A percentile compares a stretch with the other conserved stretches of the same genome.
Conservation (phyloP, 768 basidiomycete species). For the Xerocomus spinulosus region DNA sequence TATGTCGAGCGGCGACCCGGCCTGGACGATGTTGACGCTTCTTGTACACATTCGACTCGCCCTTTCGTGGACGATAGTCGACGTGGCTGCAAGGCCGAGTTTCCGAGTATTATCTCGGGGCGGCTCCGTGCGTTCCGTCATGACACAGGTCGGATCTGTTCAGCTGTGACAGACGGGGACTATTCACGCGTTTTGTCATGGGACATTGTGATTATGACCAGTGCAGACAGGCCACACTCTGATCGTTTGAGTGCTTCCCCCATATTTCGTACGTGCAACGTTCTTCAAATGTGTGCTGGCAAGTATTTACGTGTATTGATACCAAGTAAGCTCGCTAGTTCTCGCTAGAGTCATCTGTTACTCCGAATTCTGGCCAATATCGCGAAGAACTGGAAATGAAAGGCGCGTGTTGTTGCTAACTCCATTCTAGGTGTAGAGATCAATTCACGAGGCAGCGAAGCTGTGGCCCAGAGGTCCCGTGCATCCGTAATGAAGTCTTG, state of each 20-base stretch:
- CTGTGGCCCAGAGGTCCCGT: constrained; percentile 6
- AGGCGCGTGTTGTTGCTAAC: not conserved
- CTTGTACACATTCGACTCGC: too few relatives aligned
- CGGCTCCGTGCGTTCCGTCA: not conserved
- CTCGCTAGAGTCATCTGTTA: constrained; percentile 1
- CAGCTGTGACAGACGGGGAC: too few relatives aligned
- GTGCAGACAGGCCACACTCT: not conserved
- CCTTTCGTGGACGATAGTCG: too few relatives aligned
- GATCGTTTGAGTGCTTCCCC: not conserved
- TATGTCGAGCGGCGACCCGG: constrained; percentile 4
- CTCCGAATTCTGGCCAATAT: constrained; percentile 5
- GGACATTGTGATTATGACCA: not conserved
- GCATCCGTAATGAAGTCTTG: constrained; percentile 21
- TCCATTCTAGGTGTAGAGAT: constrained; percentile 7
- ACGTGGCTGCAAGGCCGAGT: not conserved
- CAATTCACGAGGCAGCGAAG: constrained; percentile 13
- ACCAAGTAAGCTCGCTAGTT: not conserved
- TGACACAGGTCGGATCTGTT: not conserved
- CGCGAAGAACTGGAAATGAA: not conserved
- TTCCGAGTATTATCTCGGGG: not conserved
- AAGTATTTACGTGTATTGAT: too few relatives aligned
- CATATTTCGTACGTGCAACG: constrained; percentile 1
- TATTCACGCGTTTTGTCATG: too few relatives aligned
- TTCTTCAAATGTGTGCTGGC: too few relatives aligned
- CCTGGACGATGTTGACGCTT: not conserved